A percentile compares a stretch with the other conserved stretches of the same genome.
phyloP scores from a whole-genome alignment of 2,329 filamentous ascomycete genomes.

The Dactylellina leptospora region DNA sequence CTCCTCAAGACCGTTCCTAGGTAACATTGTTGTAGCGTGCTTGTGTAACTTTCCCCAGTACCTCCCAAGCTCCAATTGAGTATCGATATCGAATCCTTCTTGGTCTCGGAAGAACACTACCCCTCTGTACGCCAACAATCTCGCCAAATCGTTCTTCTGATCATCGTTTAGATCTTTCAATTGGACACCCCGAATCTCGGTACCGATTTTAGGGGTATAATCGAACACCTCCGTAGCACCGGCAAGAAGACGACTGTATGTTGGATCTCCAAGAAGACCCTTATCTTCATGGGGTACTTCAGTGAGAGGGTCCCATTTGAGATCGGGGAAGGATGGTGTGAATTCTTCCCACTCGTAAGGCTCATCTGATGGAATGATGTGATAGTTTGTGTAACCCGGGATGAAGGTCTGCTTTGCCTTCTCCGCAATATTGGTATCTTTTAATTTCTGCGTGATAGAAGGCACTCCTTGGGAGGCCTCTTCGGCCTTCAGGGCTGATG shows the following conservation, averaged over 20 bases:
- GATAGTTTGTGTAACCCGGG: constrained; percentile 46
- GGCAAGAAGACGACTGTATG: constrained; percentile 66
- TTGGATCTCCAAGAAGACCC: constrained; percentile 66
- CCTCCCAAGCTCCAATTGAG: constrained; percentile 65
- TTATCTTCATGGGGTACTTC: constrained; percentile 66
- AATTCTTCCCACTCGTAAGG: constrained; percentile 66
- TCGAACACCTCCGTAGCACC: constrained; percentile 68
- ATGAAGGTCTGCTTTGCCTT: constrained; percentile 46
- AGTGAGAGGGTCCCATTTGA: constrained; percentile 65
- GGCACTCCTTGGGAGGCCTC: constrained; percentile 8
- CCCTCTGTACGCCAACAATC: constrained; percentile 66
- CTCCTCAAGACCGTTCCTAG: constrained; percentile 66
- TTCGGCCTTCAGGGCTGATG: constrained; percentile 37
- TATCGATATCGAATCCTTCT: constrained; percentile 66
- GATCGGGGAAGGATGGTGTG: constrained; percentile 65
- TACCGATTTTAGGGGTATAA: constrained; percentile 68
- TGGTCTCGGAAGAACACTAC: constrained; percentile 70
- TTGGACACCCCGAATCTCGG: constrained; percentile 66
- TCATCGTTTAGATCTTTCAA: constrained; percentile 64
- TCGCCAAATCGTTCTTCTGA: constrained; percentile 67
- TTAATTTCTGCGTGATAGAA: constrained; percentile 26
- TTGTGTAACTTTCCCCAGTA: constrained; percentile 67
- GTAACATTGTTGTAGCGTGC: constrained; percentile 67
- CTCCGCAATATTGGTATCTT: constrained; percentile 28
- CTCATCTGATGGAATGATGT: constrained; percentile 57